Evolutionary conservation across 805 yeast species (phyloP).

Genomic region (Suhomyces xylopsoci): DNA sequence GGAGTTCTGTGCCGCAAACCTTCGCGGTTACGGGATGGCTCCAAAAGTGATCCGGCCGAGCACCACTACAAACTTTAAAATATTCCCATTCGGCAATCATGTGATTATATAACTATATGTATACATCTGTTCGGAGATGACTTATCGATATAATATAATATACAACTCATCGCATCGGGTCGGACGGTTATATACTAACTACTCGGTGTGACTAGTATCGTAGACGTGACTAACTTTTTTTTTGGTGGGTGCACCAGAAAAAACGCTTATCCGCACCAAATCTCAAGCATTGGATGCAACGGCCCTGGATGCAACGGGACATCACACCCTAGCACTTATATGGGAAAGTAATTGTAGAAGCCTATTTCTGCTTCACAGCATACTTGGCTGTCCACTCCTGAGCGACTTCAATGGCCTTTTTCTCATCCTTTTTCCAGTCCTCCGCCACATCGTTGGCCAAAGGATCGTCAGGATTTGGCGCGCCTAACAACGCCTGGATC

Average conservation of each 20-base stretch:
- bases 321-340: background rate
- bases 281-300: background rate
- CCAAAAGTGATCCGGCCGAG: background rate
- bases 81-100: background rate
- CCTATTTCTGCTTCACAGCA: constrained; percentile 36
- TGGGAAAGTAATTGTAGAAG: background rate
- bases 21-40: background rate
- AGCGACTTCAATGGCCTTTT: constrained; percentile 77
- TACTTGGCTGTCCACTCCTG: constrained; percentile 66
- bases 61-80: background rate
- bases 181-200: background rate
- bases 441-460: constrained; percentile 97
- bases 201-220: background rate
- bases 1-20: background rate
- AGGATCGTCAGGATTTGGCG: constrained; percentile 98
- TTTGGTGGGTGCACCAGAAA: background rate
- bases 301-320: background rate
- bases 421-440: constrained; percentile 88
- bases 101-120: background rate
- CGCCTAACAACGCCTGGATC: constrained; percentile 88
- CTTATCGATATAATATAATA: background rate
- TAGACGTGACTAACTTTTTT: background rate
- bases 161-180: background rate
- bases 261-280: background rate
- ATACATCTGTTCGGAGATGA: background rate